Base-by-base conservation (phyloP, 208 protist genomes). In the Endotrypanum monterogeii region DNA sequence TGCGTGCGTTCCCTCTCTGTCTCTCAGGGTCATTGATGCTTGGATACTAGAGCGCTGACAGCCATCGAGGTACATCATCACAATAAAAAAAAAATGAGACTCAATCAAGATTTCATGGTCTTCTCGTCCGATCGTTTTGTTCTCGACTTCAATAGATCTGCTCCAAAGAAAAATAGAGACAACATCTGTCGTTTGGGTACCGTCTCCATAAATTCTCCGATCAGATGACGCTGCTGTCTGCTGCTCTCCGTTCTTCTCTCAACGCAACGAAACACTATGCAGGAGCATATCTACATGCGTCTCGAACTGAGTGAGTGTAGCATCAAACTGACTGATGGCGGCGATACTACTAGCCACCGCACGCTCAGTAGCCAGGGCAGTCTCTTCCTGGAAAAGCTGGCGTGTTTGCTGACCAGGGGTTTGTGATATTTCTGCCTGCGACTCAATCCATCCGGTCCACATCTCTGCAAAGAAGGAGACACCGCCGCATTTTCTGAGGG, bases 201-300 rank as follows among this genome's bases (percentile, higher is more conserved):
- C 44, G 44, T 48, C 44, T 5, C 12, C 12, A 5, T 1, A 11
- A 48, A 3, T 0, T 4, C 32, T 35, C 57, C 39, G 9, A 14
- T 62, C 3, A 30, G n/a, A 14, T 3, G 9, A 14, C 32, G 57
- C 25, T 30, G 39, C 18, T 6, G 16, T 35, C 18, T 65, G 14
- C 11, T n/a, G 50, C 12, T 37, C 12, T 54, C n/a, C 28, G 11
- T 37, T 11, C 51, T 54, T 12, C 20, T 4, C 28, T 25, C 8
- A 71, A 0, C 54, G 62, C 28, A 57, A 44, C 1, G 69, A 71
- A 1, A 80, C 51, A 58, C 51, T 74, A 11, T 74, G 44, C 18
- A 80, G 50, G 8, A 80, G 48, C 9, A 67, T 71, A 50, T 74
- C 60, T 0, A 71, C 75, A 39, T 80, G 74, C 37, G 62, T 50